Conservation (phyloP, 345 rosid species). For the Heritiera fomes region DNA sequence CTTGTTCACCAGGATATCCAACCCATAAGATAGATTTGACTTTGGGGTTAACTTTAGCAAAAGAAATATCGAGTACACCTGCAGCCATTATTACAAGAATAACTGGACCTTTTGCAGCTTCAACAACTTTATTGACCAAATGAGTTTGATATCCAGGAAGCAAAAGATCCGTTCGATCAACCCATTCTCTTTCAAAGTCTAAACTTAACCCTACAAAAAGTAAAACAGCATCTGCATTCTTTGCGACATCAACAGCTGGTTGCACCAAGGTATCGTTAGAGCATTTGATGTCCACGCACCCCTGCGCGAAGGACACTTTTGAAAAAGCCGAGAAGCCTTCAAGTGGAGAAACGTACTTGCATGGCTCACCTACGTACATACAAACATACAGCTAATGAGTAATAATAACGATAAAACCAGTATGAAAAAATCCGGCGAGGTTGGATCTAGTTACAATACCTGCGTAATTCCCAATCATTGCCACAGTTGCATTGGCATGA, state of each 20-base stretch:
- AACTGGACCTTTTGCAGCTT: conserved; percentile 52
- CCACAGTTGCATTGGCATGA: conserved; percentile 34
- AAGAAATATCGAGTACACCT: conserved; percentile 42
- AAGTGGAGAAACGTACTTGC: conserved; percentile 17
- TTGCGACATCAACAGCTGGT: conserved; percentile 31
- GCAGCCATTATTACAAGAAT: conserved; percentile 61
- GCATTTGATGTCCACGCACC: conserved; percentile 41
- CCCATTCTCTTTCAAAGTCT: conserved; percentile 52
- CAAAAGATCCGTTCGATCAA: conserved; percentile 48
- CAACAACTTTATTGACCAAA: conserved; percentile 41
- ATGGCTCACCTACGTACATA: conserved; percentile 51
- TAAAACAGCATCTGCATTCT: conserved; percentile 45
- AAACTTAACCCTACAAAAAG: conserved; percentile 49
- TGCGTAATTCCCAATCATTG: conserved; percentile 54
- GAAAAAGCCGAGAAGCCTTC: conserved; percentile 11
- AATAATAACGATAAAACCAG: too few relatives aligned
- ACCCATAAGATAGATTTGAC: conserved; percentile 51
- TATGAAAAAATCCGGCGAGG: too few relatives aligned
- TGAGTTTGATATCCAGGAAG: conserved; percentile 60
- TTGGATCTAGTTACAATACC: conserved; percentile 26
- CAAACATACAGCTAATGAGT: too few relatives aligned
- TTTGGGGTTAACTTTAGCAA: conserved; percentile 32
- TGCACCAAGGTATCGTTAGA: conserved; percentile 20
- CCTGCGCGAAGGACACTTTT: conserved; percentile 25
- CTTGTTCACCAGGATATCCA: conserved; percentile 73